Evolutionary conservation across 495 filamentous ascomycete genomes (phyloP), one percentile per base, ranked within the genome.

Genomic region (Penicillium psychrofluorescens): DNA sequence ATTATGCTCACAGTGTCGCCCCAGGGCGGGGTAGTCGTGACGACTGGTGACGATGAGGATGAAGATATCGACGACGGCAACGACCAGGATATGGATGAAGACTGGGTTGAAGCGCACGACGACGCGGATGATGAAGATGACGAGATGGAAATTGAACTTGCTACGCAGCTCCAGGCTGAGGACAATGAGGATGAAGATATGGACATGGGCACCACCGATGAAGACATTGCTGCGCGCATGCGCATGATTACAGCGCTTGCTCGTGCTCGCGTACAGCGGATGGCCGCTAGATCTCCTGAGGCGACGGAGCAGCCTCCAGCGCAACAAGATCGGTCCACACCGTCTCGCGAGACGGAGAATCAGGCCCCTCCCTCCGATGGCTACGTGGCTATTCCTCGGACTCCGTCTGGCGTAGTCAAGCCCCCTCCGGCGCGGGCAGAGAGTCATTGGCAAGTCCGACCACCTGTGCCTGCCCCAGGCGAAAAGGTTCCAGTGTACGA

Each of bases 361-460:
- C 51, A 67, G 28, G 56, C 40, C 44, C 15, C 50, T 12, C 48
- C 32, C 9, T 40, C 61, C 5, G 44, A 40, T 8, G 45, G 52
- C 31, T 63, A 67, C 42, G 53, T 66, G 1, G 38, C 54, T 16
- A 73, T 73, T 30, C 70, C 69, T 11, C 54, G 56, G 39, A 71
- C 67, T 1, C 67, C 68, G 8, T 57, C 59, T 14, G 53, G 49
- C 2, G 48, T 49, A 8, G 49, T 59, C 36, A 56, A 76, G 12
- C 63, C 69, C 1, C 45, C 58, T 2, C 60, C 60, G 0, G 68
- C 56, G 4, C 58, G 56, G 34, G 64, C 87, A 7, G 86, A 88
- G 29, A 69, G 75, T 34, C 86, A 97, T 66, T 98, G 92, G 92
- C 74, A 92, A 30, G 81, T 87, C 45, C 87, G 81, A 27, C 88